Conservation (phyloP, 1,284 basidiomycete species). For the Sporisorium exsertum region DNA sequence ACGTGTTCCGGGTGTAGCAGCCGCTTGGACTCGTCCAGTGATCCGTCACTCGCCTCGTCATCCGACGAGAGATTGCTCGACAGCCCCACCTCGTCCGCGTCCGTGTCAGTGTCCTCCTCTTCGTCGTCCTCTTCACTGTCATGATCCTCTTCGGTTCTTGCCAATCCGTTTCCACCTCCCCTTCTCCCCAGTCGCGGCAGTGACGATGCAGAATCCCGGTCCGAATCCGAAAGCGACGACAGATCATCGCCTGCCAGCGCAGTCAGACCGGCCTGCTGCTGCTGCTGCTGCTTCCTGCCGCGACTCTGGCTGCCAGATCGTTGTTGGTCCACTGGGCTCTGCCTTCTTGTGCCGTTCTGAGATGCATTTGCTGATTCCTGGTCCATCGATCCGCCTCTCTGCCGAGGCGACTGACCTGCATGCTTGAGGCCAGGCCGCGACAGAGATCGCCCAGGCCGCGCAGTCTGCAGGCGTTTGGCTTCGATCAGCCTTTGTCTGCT, state of each 20-base stretch:
- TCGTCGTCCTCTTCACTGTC: constrained; percentile 24
- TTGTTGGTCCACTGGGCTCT: neutral
- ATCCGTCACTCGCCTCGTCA: constrained; percentile 47
- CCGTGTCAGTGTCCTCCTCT: constrained; percentile 11
- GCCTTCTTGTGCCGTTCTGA: constrained; percentile 3
- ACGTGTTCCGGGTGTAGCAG: constrained; percentile 19
- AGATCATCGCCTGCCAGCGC: constrained; percentile 18
- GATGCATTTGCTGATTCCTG: neutral
- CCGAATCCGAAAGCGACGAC: constrained; percentile 27
- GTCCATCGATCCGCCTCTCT: constrained; percentile 12
- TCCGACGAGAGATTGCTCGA: constrained; percentile 45
- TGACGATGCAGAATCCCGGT: constrained; percentile 5
- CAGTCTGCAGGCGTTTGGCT: constrained; percentile 19
- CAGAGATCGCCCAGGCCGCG: neutral
- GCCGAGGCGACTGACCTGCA: constrained; percentile 4
- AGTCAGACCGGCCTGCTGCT: constrained; percentile 13
- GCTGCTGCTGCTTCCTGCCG: constrained; percentile 14
- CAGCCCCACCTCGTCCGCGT: constrained; percentile 30
- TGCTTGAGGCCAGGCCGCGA: neutral
- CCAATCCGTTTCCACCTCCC: neutral
- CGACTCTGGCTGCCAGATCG: neutral
- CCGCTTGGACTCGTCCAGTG: constrained; percentile 27
- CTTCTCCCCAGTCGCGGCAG: neutral
- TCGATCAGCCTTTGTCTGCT: constrained; percentile 39
- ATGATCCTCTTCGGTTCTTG: constrained; percentile 1